These are phyloP conservation scores for Actinomortierella ambigua DNA, from an alignment of 371 early-diverging fungal species.

Conservation along the genomic window DNA sequence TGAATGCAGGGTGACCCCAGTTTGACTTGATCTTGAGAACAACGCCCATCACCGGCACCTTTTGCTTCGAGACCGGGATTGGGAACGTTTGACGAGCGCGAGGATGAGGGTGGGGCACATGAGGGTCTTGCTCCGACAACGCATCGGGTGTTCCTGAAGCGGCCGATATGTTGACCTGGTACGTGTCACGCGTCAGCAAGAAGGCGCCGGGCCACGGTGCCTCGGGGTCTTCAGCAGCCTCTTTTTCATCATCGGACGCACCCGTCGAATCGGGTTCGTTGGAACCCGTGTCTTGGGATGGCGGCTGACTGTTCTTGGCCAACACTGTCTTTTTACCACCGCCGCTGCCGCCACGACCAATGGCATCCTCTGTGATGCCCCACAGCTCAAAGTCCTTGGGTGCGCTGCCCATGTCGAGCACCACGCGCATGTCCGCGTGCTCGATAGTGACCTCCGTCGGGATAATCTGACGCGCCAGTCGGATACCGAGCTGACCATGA, in stretches of 20 bases:
- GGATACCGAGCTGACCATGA: conserved; percentile 66
- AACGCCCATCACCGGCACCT: conserved; percentile 32
- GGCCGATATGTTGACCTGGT: too few relatives aligned
- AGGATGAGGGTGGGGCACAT: neutral
- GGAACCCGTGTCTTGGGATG: neutral
- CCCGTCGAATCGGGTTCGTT: neutral
- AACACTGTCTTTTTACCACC: neutral
- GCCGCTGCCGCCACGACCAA: neutral
- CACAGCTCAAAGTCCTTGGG: conserved; percentile 72
- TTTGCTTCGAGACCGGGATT: conserved; percentile 38
- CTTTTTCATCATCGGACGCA: conserved; percentile 5
- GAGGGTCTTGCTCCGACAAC: too few relatives aligned
- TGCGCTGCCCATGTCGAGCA: conserved; percentile 61
- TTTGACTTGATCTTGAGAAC: conserved; percentile 66
- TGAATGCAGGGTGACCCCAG: conserved; percentile 76
- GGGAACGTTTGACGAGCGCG: conserved; percentile 48
- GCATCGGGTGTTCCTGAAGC: too few relatives aligned
- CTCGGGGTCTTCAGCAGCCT: conserved; percentile 1
- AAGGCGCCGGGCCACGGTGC: conserved; percentile 29
- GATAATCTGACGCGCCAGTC: conserved; percentile 57
- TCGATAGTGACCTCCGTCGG: conserved; percentile 71
- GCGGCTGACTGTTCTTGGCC: neutral
- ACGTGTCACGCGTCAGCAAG: conserved; percentile 4
- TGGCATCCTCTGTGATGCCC: conserved; percentile 52
- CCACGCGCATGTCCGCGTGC: conserved; percentile 61